Evolutionary conservation across 164 flowering plant genomes (phyloP).

Genomic region (Aristolochia contorta): DNA sequence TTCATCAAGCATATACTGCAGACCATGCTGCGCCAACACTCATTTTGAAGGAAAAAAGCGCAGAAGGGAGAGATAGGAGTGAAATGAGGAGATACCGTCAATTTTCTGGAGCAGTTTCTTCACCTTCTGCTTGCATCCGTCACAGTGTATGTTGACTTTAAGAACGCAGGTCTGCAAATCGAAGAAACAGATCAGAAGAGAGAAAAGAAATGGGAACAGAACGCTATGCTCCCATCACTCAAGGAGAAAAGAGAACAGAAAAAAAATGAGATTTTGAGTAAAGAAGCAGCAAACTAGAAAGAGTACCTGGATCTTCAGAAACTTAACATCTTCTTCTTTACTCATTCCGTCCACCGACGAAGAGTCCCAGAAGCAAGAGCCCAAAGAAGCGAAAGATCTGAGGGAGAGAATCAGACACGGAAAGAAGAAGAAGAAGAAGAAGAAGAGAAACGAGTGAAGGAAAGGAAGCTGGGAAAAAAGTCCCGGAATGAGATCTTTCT

Average conservation of each 20-base stretch:
- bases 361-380: neutral
- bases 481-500: neutral
- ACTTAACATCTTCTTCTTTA: slow-evolving; percentile 51
- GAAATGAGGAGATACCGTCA: slow-evolving; percentile 41
- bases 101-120: slow-evolving; percentile 79
- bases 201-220: slow-evolving; percentile 5
- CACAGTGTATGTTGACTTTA: slow-evolving; percentile 85
- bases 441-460: neutral
- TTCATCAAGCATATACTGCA: too few species aligned
- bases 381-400: neutral
- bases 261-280: slow-evolving; percentile 4
- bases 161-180: slow-evolving; percentile 70
- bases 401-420: neutral
- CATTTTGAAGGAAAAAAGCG: neutral
- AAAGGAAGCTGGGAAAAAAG: neutral
- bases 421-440: neutral
- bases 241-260: neutral
- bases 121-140: slow-evolving; percentile 80
- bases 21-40: too few species aligned
- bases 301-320: slow-evolving; percentile 72
- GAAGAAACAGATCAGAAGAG: slow-evolving; percentile 14
- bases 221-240: neutral
- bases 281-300: slow-evolving; percentile 11
- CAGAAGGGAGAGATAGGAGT: neutral
- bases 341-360: slow-evolving; percentile 34